Evolutionary conservation across 2,329 filamentous ascomycete genomes (phyloP), one percentile per base, ranked within the genome.

Genomic region (Scleromitrula shiraiana): DNA sequence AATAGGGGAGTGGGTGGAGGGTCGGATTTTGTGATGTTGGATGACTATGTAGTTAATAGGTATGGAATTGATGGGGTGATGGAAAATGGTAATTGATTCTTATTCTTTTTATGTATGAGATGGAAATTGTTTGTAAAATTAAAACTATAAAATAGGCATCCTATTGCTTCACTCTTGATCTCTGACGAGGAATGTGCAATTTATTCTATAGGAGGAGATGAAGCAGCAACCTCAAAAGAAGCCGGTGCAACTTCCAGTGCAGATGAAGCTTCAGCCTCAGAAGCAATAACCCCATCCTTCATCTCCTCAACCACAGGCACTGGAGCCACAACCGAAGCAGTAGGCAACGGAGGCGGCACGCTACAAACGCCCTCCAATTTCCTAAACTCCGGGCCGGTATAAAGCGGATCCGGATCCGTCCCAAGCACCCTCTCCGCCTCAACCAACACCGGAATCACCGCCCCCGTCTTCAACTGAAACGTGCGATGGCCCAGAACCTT

Each of bases 361-460:
- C 12, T 12, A 22, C 17, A 37, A 9, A 37, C 14, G 2, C 22
- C 20, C 17, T 20, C 35, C 9, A 12, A 10, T 9, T 15, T 15
- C 9, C 4, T 24, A 15, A 33, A 41, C 7, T n/a, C 26, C 7
- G 44, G 44, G 10, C 36, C 44, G 7, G 30, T 41, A 12, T 47
- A 47, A 6, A 35, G 14, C 6, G 46, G 46, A 12, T 27, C 23
- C 3, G 59, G 57, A 10, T 46, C 4, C 6, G 17, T 19, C 2
- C 59, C 55, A 20, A 35, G 10, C 17, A 71, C 37, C 8, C 62
- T 73, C 53, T 77, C 70, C 1, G 75, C 78, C 64, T 75, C 78
- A 22, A 87, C 76, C 1, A 87, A 69, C 2, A 84, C 79, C 0
- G 83, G 82, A 24, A 88, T 82, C 7, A 82, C 76, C 53, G 81